Evolutionary conservation across 2,329 filamentous ascomycete species (phyloP).

Genomic region (Alternaria postmessia): DNA sequence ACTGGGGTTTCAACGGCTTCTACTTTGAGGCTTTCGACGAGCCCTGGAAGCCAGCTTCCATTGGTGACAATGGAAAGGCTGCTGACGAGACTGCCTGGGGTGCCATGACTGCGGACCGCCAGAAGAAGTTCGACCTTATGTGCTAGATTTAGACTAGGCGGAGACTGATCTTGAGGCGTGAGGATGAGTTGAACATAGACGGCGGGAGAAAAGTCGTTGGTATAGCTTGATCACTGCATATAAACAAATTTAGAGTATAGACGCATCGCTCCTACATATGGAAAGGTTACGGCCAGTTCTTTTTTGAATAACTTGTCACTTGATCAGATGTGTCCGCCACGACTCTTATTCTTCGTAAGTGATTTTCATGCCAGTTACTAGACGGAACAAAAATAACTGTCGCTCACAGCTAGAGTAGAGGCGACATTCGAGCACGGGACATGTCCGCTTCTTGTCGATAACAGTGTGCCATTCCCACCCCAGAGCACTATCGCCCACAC

Average conservation of each 20-base stretch:
- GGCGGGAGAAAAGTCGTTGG: background rate
- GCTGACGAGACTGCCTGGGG: conserved; percentile 75
- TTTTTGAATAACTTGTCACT: background rate
- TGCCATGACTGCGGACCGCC: conserved; percentile 68
- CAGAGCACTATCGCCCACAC: background rate
- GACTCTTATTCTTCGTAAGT: background rate
- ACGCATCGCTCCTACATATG: background rate
- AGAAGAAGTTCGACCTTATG: conserved; percentile 63
- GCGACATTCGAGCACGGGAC: background rate
- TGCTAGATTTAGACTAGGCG: conserved; percentile 49
- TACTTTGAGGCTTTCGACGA: conserved; percentile 79
- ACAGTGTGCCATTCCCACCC: background rate
- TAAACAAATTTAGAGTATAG: conserved; percentile 1
- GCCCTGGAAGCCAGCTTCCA: conserved; percentile 71
- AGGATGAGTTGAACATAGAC: background rate
- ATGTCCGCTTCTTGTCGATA: background rate
- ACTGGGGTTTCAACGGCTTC: conserved; percentile 73
- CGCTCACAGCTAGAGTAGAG: background rate
- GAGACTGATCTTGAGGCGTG: background rate
- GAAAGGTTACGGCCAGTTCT: background rate
- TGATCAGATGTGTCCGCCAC: background rate
- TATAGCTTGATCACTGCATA: background rate
- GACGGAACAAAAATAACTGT: background rate
- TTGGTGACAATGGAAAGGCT: conserved; percentile 68
- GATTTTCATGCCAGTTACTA: background rate